These are phyloP conservation scores for Lophiostoma macrostomum DNA, from an alignment of 495 filamentous ascomycete genomes.

Conservation along the genomic window DNA sequence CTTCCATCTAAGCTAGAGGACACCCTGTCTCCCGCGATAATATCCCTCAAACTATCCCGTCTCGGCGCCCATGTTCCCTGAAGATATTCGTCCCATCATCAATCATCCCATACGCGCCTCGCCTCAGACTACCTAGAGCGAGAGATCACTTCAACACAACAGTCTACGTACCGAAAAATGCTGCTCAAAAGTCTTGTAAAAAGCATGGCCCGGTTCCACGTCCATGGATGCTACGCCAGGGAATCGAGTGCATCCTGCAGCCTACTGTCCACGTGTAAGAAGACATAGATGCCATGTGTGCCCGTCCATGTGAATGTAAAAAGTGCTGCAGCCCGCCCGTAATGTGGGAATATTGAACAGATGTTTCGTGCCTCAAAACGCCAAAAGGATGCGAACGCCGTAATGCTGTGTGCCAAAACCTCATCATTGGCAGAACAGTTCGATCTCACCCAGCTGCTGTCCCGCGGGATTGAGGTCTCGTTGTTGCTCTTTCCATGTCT, in stretches of 20 bases:
- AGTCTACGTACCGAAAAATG: slow-evolving; percentile 4
- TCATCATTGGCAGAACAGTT: slow-evolving; percentile 63
- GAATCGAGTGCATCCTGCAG: no score
- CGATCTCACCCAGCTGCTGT: slow-evolving; percentile 74
- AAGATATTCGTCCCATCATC: no score
- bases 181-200: neutral
- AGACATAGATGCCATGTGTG: neutral
- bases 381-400: slow-evolving; percentile 17
- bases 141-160: neutral
- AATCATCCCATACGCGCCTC: slow-evolving; percentile 9
- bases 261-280: neutral
- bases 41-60: slow-evolving; percentile 2
- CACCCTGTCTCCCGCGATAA: slow-evolving; percentile 11
- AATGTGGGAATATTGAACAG: slow-evolving; percentile 12
- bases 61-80: no score
- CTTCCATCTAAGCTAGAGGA: slow-evolving; percentile 15
- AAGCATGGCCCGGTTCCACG: no score
- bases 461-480: slow-evolving; percentile 58
- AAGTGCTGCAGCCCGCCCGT: slow-evolving; percentile 10
- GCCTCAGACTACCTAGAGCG: neutral
- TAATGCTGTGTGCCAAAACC: slow-evolving; percentile 1
- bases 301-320: slow-evolving; percentile 1
- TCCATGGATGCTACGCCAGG: no score
- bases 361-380: slow-evolving; percentile 24
- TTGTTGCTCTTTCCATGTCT: slow-evolving; percentile 81